Conservation (phyloP, 768 basidiomycete genomes). For the Ephemerocybe angulata region DNA sequence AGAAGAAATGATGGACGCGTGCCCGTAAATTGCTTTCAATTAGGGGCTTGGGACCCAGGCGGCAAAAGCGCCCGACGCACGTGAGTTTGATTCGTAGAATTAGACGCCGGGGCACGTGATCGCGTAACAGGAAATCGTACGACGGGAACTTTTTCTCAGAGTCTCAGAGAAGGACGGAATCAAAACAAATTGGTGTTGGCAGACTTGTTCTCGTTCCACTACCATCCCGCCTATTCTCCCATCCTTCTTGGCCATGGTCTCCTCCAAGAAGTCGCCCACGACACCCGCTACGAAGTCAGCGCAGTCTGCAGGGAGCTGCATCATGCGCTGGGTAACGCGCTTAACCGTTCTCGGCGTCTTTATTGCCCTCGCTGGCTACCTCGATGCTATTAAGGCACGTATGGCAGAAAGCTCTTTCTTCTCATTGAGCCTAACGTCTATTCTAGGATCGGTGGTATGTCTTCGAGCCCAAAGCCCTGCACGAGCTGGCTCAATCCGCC, state of each 20-base stretch:
- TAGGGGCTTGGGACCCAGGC: background rate
- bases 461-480: conserved; percentile 67
- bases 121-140: conserved; percentile 2
- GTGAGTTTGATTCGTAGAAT: background rate
- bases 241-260: background rate
- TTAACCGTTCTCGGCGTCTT: conserved; percentile 30
- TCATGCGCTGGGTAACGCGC: conserved; percentile 37
- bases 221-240: too few relatives aligned
- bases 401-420: background rate
- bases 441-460: conserved; percentile 89
- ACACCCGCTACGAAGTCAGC: conserved; percentile 6
- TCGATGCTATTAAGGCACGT: conserved; percentile 64
- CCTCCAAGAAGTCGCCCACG: too few relatives aligned
- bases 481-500: conserved; percentile 71
- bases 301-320: conserved; percentile 12
- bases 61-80: background rate
- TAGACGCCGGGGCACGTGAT: background rate
- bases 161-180: conserved; percentile 1
- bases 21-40: too few relatives aligned
- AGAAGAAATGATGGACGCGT: too few relatives aligned
- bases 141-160: too few relatives aligned
- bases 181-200: background rate
- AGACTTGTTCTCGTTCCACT: background rate
- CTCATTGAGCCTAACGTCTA: background rate
- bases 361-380: conserved; percentile 40